phyloP scores from a whole-genome alignment of 768 basidiomycete genomes.

The Suillus discolor region DNA sequence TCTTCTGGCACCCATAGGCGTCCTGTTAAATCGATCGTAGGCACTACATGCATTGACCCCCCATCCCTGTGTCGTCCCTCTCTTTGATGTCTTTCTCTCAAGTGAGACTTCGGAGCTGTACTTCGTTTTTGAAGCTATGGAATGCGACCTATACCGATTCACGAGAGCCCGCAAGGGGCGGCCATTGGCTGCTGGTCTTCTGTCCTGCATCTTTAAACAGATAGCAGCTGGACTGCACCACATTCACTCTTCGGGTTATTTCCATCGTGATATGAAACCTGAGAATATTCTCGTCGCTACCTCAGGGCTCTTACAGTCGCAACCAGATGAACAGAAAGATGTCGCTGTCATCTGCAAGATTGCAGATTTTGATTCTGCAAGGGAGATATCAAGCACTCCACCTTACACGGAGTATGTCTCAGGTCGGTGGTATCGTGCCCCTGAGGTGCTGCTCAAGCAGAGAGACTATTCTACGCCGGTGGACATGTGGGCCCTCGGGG shows the following conservation, averaged over 20 bases:
- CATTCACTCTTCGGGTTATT: constrained; percentile 91
- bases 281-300: constrained; percentile 99
- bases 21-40: constrained; percentile 43
- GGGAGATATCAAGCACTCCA: constrained; percentile 83
- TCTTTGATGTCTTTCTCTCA: constrained; percentile 98
- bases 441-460: constrained; percentile 91
- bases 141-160: constrained; percentile 98
- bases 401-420: constrained; percentile 99
- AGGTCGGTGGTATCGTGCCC: constrained; percentile 99
- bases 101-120: constrained; percentile 94
- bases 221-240: constrained; percentile 91
- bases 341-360: constrained; percentile 96
- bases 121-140: constrained; percentile 99
- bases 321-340: constrained; percentile 78
- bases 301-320: constrained; percentile 78
- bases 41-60: constrained; percentile 92
- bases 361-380: constrained; percentile 95
- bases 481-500: constrained; percentile 99
- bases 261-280: constrained; percentile 99
- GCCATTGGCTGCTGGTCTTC: constrained; percentile 90
- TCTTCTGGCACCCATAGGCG: constrained; percentile 17
- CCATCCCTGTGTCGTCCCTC: constrained; percentile 95
- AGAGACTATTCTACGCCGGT: constrained; percentile 95
- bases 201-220: constrained; percentile 92
- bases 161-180: constrained; percentile 96